Base-by-base conservation (phyloP, 345 rosid species). In the Hypericum androsaemum region DNA sequence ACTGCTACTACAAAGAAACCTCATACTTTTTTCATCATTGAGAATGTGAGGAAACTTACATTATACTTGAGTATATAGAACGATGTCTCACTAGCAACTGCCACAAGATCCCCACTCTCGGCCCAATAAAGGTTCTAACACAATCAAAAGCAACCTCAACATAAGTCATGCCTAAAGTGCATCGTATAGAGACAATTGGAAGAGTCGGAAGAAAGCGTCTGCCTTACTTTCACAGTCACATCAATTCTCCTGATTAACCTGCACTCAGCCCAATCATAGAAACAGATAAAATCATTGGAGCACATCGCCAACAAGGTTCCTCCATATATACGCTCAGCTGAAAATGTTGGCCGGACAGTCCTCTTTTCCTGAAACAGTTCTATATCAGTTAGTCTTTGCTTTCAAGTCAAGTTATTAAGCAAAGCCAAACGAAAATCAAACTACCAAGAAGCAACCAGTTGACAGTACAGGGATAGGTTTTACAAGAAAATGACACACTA, bases 201-300 rank as follows among this genome's bases (percentile, higher is more conserved):
- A 37, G 37, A 14, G 50, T 49, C 43, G 39, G 50, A 47, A 22
- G 56, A 64, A 15, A 55, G 40, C 43, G n/a, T 46, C 52, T 39
- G n/a, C 40, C 94, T 74, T 77, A 92, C 98, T 76, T 94, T 94
- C 67, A 94, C 99, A 55, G 79, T 83, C 50, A 94, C 99, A 64
- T 94, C 99, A 68, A 94, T 88, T 57, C 97, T 80, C 55, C 94
- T 81, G 72, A 94, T 94, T 72, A 94, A 72, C 79, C 97, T 80
- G 77, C 95, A 94, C 58, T 88, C 99, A 73, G 84, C 85, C 99
- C 99, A 94, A 76, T 94, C 99, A 68, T 88, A 88, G 64, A 94
- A 94, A 75, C 99, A 94, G 61, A 94, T 94, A 63, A 94, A 94
- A 66, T 88, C 99, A 72, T 73, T 94, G 50, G 95, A 81, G 78